Percentiles rank a stretch among this genome's conserved stretches.
Conservation (phyloP, 1,284 basidiomycete genomes). For the Leccinum griseonigrum region DNA sequence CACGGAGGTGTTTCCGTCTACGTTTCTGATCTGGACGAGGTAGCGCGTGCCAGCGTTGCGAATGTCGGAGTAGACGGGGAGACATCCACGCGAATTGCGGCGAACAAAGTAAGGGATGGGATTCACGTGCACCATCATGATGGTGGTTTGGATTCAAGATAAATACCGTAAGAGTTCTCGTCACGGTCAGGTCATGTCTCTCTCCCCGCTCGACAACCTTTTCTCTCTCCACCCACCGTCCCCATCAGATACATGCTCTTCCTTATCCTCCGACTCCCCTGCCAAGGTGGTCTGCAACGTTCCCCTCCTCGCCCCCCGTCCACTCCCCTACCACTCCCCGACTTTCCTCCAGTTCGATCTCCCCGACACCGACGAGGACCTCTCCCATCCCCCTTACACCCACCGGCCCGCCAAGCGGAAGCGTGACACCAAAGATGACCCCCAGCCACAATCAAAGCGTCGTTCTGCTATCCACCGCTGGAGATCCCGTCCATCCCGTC, state of each 20-base stretch:
- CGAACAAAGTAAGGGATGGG: slow-evolving; percentile 54
- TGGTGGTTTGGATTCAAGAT: background rate
- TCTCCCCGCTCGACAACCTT: slow-evolving; percentile 27
- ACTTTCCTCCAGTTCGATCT: slow-evolving; percentile 65
- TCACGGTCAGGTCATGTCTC: background rate
- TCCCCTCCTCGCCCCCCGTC: slow-evolving; percentile 62
- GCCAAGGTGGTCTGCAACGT: slow-evolving; percentile 64
- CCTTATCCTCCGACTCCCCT: slow-evolving; percentile 17
- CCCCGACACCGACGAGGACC: slow-evolving; percentile 66
- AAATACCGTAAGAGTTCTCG: background rate
- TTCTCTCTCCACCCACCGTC: slow-evolving; percentile 31
- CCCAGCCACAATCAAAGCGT: slow-evolving; percentile 24
- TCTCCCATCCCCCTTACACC: slow-evolving; percentile 66
- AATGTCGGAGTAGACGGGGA: slow-evolving; percentile 72
- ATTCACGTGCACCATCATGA: slow-evolving; percentile 22
- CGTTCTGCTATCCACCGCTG: slow-evolving; percentile 19
- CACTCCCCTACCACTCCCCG: slow-evolving; percentile 66
- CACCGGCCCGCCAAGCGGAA: slow-evolving; percentile 53
- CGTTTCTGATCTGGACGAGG: slow-evolving; percentile 46
- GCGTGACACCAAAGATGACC: slow-evolving; percentile 37
- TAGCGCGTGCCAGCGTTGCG: slow-evolving; percentile 61
- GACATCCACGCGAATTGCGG: slow-evolving; percentile 59
- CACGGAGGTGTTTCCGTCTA: slow-evolving; percentile 45
- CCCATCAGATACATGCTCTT: slow-evolving; percentile 40
- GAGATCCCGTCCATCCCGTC: slow-evolving; percentile 15